Base-by-base conservation (phyloP, 345 rosid species). In the Aurinia saxatilis region DNA sequence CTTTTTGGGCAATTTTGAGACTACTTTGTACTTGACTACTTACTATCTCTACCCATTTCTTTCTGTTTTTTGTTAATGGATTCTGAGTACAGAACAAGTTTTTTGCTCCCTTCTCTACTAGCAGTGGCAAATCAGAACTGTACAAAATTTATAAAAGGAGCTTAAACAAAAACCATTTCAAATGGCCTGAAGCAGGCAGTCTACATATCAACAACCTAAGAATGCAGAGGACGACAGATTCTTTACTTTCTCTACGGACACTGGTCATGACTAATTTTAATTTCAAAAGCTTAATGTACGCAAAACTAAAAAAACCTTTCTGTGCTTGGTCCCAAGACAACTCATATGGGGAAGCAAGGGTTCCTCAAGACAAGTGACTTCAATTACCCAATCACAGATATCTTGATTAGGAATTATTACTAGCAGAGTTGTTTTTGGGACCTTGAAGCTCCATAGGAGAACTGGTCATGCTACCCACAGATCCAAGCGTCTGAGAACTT, bases 381-480 rank as follows among this genome's bases (percentile, higher is more conserved):
- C 16, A 16, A 5, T 50, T 13, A 33, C 39, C 33, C n/a, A n/a
- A 51, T 52, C 7, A 45, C 44, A 12, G 54, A 17, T 60, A 34
- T 60, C 49, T 45, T 53, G 35, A 25, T 45, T 19, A 69, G 6
- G 73, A 42, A 38, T 69, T 53, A 35, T 45, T 81, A 60, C 83
- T 78, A 59, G 68, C 79, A 27, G 89, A 85, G 79, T 82, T 87
- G 83, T 80, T 87, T 71, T 85, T 88, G 66, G 82, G 89, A 63
- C 86, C 93, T 72, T 90, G 95, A 19, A 83, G 81, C 64, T 95
- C 99, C 95, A 86, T 84, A 2, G 99, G 91, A 40, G 99, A 90
- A 74, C 88, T 84, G 41, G 84, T 47, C 47, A 95, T 88, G 75
- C 96, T 95, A 78, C 92, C 89, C 60, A 82, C 97, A 0, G 96